These are phyloP conservation scores for Clonostachys rosea DNA, from an alignment of 2,329 filamentous ascomycete species.

Conservation along the genomic window DNA sequence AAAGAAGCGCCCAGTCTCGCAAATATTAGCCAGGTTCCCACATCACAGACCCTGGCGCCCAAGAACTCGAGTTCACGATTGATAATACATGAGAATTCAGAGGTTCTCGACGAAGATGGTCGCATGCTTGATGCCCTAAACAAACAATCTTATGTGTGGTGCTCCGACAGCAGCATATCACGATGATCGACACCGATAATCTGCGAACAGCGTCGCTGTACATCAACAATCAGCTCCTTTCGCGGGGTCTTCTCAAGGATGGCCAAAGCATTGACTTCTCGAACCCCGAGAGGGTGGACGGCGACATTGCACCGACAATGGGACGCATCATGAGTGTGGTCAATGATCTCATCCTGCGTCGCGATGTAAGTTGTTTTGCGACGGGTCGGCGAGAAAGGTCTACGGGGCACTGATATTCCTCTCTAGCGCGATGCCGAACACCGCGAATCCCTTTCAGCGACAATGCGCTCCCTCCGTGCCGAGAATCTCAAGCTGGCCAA, in stretches of 20 bases:
- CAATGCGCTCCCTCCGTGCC: conserved; percentile 70
- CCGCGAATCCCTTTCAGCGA: conserved; percentile 75
- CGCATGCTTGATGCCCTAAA: no score
- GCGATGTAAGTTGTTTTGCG: conserved; percentile 62
- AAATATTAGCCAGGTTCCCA: no score
- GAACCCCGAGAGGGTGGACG: conserved; percentile 56
- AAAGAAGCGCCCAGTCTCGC: no score
- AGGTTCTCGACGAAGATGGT: no score
- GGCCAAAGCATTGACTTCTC: conserved; percentile 80
- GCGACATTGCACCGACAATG: conserved; percentile 60
- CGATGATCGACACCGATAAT: conserved; percentile 56
- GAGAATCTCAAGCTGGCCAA: conserved; percentile 70
- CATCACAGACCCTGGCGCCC: no score
- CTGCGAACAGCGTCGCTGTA: conserved; percentile 64
- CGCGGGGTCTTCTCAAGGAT: conserved; percentile 60
- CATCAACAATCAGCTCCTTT: conserved; percentile 68
- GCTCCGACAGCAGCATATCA: conserved; percentile 1
- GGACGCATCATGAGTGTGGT: conserved; percentile 86
- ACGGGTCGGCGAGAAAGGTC: conserved; percentile 20
- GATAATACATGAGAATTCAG: no score
- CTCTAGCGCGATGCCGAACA: conserved; percentile 83
- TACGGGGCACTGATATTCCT: not conserved
- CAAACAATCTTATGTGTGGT: no score
- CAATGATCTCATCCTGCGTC: conserved; percentile 85
- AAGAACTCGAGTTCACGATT: no score